phyloP scores from a whole-genome alignment of 176 grass and related monocot genomes.

The Bonia amplexicaulis region DNA sequence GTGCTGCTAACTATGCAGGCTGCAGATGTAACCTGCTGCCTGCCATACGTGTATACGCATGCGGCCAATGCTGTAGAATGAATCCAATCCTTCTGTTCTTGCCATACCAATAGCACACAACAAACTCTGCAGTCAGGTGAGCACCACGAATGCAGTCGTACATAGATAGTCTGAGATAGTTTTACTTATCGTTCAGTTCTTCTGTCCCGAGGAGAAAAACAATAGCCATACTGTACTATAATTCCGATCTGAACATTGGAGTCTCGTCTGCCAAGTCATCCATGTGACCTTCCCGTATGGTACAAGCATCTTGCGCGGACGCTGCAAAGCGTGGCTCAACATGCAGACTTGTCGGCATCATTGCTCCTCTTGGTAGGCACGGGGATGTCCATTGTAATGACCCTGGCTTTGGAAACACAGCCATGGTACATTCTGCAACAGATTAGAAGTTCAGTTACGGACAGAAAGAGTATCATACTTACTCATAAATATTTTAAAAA shows the following conservation, averaged over 20 bases:
- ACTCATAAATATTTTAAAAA: too few relatives aligned
- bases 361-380: not conserved
- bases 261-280: not conserved
- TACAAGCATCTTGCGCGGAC: not conserved
- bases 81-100: not conserved
- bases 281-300: not conserved
- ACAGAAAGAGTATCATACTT: too few relatives aligned
- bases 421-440: fast-evolving
- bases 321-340: not conserved
- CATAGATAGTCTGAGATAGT: not conserved
- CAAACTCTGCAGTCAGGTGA: not conserved
- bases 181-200: not conserved
- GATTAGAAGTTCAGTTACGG: too few relatives aligned
- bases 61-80: not conserved
- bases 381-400: not conserved
- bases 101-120: not conserved
- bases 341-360: not conserved
- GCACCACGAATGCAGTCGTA: not conserved
- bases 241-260: not conserved
- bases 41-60: not conserved
- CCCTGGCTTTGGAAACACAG: too few relatives aligned
- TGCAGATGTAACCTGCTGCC: not conserved
- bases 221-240: not conserved
- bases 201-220: not conserved
- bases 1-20: too few relatives aligned